These are phyloP conservation scores for Candida maris DNA, from an alignment of 805 yeast species.

Conservation along the genomic window DNA sequence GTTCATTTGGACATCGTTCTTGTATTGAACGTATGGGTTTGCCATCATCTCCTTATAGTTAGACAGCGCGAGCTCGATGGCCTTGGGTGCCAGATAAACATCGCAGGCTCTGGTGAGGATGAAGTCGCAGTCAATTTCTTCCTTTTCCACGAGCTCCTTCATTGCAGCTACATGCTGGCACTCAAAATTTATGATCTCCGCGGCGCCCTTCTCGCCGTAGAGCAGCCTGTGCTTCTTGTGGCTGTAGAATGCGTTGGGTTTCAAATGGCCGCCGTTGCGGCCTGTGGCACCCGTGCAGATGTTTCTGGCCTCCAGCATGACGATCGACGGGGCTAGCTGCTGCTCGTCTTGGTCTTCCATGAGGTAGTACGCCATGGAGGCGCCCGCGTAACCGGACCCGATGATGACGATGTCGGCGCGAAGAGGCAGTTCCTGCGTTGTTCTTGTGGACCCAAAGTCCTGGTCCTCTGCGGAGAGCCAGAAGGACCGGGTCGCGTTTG, in stretches of 20 bases:
- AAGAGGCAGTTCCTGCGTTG: conserved; percentile 31
- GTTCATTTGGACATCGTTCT: conserved; percentile 28
- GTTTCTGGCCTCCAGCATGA: conserved; percentile 38
- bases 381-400: conserved; percentile 47
- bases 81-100: conserved; percentile 21
- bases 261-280: conserved; percentile 47
- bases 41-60: conserved; percentile 13
- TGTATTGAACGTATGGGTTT: conserved; percentile 25
- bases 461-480: conserved; percentile 24
- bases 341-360: conserved; percentile 2
- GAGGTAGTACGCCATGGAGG: conserved; percentile 32
- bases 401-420: conserved; percentile 39
- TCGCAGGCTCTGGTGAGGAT: conserved; percentile 28
- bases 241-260: conserved; percentile 30
- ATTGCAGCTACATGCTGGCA: conserved; percentile 31
- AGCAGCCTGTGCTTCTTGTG: conserved; percentile 14
- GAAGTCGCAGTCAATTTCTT: conserved; percentile 30
- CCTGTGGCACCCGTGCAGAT: conserved; percentile 42
- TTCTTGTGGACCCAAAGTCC: conserved; percentile 15
- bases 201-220: conserved; percentile 29
- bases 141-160: conserved; percentile 30
- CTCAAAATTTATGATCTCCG: conserved; percentile 37
- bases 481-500: conserved; percentile 21
- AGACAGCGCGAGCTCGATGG: conserved; percentile 10
- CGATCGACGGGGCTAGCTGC: conserved; percentile 4